Conservation (phyloP, 768 basidiomycete genomes). For the Macrolepiota fuliginosa region DNA sequence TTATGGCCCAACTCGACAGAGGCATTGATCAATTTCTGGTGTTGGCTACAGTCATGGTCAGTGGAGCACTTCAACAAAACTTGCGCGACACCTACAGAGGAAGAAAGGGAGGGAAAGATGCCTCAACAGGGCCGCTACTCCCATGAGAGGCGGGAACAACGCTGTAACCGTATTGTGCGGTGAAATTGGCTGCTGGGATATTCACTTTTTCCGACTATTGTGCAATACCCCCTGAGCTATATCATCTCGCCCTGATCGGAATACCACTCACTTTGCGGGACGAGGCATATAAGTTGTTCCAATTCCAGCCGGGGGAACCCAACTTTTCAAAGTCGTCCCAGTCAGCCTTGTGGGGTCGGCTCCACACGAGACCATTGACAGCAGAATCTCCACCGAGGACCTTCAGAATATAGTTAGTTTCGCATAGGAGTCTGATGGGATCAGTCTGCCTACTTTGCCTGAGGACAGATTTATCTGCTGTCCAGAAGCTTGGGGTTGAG, state of each 20-base stretch:
- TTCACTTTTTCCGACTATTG: conserved; percentile 27
- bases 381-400: conserved; percentile 68
- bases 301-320: conserved; percentile 59
- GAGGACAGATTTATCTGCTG: conserved; percentile 53
- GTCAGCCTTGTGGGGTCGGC: conserved; percentile 27
- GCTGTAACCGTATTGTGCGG: conserved; percentile 24
- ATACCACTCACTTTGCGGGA: conserved; percentile 21
- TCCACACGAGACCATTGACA: conserved; percentile 56
- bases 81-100: conserved; percentile 20
- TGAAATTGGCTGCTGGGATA: conserved; percentile 24
- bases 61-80: background rate
- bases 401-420: conserved; percentile 22
- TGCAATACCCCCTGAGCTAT: conserved; percentile 22
- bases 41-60: conserved; percentile 18
- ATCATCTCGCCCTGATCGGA: background rate
- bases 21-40: conserved; percentile 28
- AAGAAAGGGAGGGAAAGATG: conserved; percentile 32
- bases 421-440: background rate
- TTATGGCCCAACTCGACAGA: conserved; percentile 29
- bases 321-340: conserved; percentile 40
- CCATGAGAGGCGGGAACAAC: conserved; percentile 32
- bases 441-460: conserved; percentile 45
- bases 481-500: conserved; percentile 42
- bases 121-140: conserved; percentile 41
- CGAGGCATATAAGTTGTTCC: conserved; percentile 38